Evolutionary conservation across 2,329 filamentous ascomycete species (phyloP), one percentile per base, ranked within the genome.

Genomic region (Colletotrichum graminicola): DNA sequence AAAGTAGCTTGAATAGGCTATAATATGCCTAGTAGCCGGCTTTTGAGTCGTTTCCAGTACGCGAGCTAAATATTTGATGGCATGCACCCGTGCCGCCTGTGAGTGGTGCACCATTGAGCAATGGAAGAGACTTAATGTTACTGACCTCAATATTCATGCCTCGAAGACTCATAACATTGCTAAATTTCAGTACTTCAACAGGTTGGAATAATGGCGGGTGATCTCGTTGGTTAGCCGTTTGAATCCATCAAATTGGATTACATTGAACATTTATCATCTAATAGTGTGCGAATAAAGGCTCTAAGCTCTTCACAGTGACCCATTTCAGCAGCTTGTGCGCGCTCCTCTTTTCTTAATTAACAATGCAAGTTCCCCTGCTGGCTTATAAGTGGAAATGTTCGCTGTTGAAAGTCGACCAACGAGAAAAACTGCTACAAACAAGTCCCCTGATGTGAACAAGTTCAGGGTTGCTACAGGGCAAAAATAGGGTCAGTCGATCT

Each of bases 161-260:
- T 12, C 8, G 2, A 11, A 1, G 4, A 2, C 10, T n/a, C 2
- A 5, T 8, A 12, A 23, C 21, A n/a, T 45, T 3, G 18, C 6
- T 4, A 23, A 12, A 10, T 47, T 12, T 3, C 3, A 47, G 11
- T 5, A 7, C 21, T 12, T 10, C 1, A 12, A 21, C 21, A 47
- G 11, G 4, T 21, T 47, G 10, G 5, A 5, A 3, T 5, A 12
- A 23, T 12, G 45, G 10, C 8, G 1, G 41, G 43, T 21, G 18
- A 45, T 45, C 8, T 6, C 12, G 21, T n/a, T 47, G 5, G 43
- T 7, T 45, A 18, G 6, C 21, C 7, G 41, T 23, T 18, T 7
- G 21, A n/a, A 21, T 43, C 16, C 21, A 45, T 45, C 45, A 5
- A 11, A 47, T n/a, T 6, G n/a, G 23, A 3, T 3, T 12, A n/a